Evolutionary conservation across 306 rosid species (phyloP).

Genomic region (Citrullus amarus): DNA sequence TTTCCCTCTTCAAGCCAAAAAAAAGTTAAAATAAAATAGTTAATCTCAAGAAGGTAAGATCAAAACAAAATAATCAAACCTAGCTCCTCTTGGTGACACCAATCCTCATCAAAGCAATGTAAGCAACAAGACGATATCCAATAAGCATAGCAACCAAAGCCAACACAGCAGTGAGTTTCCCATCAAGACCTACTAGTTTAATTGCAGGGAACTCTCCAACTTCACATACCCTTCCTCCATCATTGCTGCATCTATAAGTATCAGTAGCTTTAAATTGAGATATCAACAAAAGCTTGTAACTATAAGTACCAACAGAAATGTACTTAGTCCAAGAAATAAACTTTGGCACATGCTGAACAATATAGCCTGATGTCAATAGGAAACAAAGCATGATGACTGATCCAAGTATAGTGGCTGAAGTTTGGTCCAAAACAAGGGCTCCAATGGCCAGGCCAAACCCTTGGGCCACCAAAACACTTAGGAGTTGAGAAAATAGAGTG

Average conservation of each 20-base stretch:
- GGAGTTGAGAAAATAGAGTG: slow-evolving; percentile 25
- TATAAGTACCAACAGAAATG: slow-evolving; percentile 30
- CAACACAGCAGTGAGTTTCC: slow-evolving; percentile 8
- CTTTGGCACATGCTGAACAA: slow-evolving; percentile 48
- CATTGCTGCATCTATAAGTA: slow-evolving; percentile 28
- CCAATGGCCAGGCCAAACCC: slow-evolving; percentile 70
- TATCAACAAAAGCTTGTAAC: slow-evolving; percentile 38
- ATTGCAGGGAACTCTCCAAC: slow-evolving; percentile 37
- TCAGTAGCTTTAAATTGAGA: slow-evolving; percentile 36
- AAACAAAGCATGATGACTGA: slow-evolving; percentile 52
- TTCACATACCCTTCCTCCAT: slow-evolving; percentile 9
- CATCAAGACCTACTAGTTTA: slow-evolving; percentile 29
- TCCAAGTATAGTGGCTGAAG: slow-evolving; percentile 41
- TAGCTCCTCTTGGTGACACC: slow-evolving; percentile 30
- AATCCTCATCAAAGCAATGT: slow-evolving; percentile 50
- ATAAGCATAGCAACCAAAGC: slow-evolving; percentile 46
- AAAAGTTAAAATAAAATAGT: not conserved
- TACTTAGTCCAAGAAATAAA: slow-evolving; percentile 53
- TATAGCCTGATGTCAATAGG: slow-evolving; percentile 46
- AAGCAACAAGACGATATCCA: slow-evolving; percentile 54
- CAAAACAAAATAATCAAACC: not conserved
- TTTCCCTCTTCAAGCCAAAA: not conserved
- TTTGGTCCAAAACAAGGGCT: slow-evolving; percentile 40
- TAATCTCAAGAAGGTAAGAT: not conserved
- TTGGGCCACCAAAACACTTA: slow-evolving; percentile 44